Evolutionary conservation across 2,329 filamentous ascomycete genomes (phyloP), one percentile per base, ranked within the genome.

Genomic region (Xylariaceae sp.): DNA sequence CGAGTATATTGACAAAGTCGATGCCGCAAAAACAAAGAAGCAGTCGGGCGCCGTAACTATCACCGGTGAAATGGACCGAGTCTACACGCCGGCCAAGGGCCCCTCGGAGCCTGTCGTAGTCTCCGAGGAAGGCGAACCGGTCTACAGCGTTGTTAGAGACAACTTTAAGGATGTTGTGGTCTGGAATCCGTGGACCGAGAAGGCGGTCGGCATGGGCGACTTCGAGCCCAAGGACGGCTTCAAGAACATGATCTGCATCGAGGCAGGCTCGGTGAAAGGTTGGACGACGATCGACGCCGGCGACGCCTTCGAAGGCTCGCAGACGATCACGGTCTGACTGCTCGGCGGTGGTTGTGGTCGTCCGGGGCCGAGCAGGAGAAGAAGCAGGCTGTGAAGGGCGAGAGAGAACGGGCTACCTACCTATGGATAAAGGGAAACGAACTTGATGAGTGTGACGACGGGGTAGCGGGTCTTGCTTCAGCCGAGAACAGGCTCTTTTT

Each of bases 111-210:
- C 82, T 1, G 74, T 90, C 45, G 70, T 82, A 12, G 84, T 96
- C 46, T 70, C 79, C 16, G 86, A 90, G 67, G 81, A 75, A 48
- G 87, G 85, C 57, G 82, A 82, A 68, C 79, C 86, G 14, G 77
- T 82, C 48, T 92, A 89, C 77, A 86, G 87, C 57, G 81, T 98
- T 52, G 84, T 89, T 41, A 86, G 95, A 59, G 91, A 97, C 74
- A 93, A 91, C 64, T 81, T 99, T 64, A 83, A 84, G 60, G 91
- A 98, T 65, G 87, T 95, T 16, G 93, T 97, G 1, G 89, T 98
- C 26, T 99, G 95, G 95, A 99, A 99, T 75, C 95, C 95, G 1
- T 97, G 93, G 92, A 81, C 82, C 41, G 90, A 93, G 61, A 96
- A 96, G 79, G 86, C 90, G 1, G 84, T 86, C 66, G 82, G 82